phyloP scores from a whole-genome alignment of 2,329 filamentous ascomycete species.

The Neoscytalidium dimidiatum region DNA sequence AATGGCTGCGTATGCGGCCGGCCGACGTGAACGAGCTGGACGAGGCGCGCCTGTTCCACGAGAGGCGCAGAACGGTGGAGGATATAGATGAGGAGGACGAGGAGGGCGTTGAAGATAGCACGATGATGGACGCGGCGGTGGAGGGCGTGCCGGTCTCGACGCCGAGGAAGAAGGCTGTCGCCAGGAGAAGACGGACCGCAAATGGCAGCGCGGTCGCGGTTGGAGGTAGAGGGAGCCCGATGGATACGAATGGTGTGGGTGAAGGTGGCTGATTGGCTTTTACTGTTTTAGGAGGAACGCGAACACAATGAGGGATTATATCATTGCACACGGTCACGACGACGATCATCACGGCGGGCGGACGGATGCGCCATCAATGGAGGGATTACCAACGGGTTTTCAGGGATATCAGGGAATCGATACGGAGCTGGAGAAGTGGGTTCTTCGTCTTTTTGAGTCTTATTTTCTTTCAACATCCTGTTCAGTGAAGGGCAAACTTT shows the following conservation, averaged over 20 bases:
- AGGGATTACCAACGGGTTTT: background rate
- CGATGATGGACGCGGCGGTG: conserved; percentile 35
- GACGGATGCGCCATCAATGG: background rate
- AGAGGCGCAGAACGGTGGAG: conserved; percentile 31
- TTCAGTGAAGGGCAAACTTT: background rate
- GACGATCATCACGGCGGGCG: background rate
- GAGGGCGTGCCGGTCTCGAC: conserved; percentile 30
- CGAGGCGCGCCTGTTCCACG: conserved; percentile 58
- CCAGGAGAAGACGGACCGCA: conserved; percentile 34
- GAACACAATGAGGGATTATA: no score
- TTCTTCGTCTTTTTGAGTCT: background rate
- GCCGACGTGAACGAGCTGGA: conserved; percentile 79
- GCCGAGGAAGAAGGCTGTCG: conserved; percentile 39
- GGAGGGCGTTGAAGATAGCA: conserved; percentile 32
- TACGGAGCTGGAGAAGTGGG: background rate
- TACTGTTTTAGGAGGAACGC: background rate
- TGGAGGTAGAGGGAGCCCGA: conserved; percentile 35
- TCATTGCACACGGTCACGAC: background rate
- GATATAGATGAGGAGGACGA: conserved; percentile 44
- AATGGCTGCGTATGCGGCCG: conserved; percentile 88
- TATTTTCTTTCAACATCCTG: background rate
- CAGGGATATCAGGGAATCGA: background rate
- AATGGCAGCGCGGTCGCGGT: background rate
- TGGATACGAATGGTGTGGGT: conserved; percentile 43
- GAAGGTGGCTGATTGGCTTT: conserved; percentile 28